Base-by-base conservation (phyloP, 148 eudicot species). In the Fagopyrum homotropicum region DNA sequence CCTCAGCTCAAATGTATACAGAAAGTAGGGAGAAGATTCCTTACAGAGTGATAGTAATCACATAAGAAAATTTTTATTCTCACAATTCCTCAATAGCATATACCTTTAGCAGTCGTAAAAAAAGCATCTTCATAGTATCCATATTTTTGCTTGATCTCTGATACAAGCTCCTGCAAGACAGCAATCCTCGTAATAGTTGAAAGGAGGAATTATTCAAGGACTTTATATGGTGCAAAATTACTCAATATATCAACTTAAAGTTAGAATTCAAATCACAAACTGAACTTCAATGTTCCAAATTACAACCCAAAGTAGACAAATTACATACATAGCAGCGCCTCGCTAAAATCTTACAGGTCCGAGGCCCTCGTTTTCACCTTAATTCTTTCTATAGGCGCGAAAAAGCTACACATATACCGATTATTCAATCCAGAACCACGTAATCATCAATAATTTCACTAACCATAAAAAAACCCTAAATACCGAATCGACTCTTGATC, bases 131-230 rank as follows among this genome's bases (percentile, higher is more conserved):
- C 74, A 47, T 72, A 72, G 29, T 72, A 52, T 48, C 4, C 74
- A 72, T 72, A 72, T 72, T 72, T 72, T 4, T 45, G 30, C 55
- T 72, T 72, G 40, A 72, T 47, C 0, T 72, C 74, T 72, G 74
- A 72, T 47, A 46, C 73, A 72, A 72, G 52, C 29, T 72, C 55
- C 74, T 72, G 74, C 74, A 72, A 49, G 8, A 8, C 40, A 46
- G 45, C 55, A 46, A 46, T 19, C 69, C 15, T 61, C 8, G 12
- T 9, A 61, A 17, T 11, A 26, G 66, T 60, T 9, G 15, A 26
- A 22, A 60, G 26, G 14, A 22, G 11, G 26, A 26, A 43, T 9
- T 9, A 26, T 7, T 26, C 66, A 26, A 19, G 35, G 40, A 59
- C 40, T 22, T 2, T 19, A 11, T 17, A 61, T 5, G 44, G 44